Evolutionary conservation across 1,284 basidiomycete genomes (phyloP).

Genomic region (Boletellus sp.): DNA sequence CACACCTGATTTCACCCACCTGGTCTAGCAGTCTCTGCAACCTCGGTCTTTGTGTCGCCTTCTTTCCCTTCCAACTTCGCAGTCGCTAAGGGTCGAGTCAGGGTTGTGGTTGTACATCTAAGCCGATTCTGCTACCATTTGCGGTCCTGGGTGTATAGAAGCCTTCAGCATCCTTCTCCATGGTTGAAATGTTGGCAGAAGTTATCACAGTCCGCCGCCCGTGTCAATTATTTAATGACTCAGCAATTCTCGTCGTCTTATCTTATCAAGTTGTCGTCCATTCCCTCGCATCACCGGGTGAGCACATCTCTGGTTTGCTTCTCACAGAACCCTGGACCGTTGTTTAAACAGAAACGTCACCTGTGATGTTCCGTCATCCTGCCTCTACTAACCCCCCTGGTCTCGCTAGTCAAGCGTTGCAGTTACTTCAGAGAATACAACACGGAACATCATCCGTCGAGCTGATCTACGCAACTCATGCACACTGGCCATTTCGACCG

Average conservation of each 20-base stretch:
- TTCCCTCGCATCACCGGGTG: neutral
- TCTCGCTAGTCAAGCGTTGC: constrained; percentile 28
- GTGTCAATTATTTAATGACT: no score
- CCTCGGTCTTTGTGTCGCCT: constrained; percentile 22
- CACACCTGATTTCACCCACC: constrained; percentile 15
- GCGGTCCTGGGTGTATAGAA: constrained; percentile 53
- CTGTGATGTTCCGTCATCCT: constrained; percentile 13
- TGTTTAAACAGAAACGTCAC: neutral
- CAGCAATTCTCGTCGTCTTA: constrained; percentile 23
- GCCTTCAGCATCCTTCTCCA: constrained; percentile 73
- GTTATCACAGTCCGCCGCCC: neutral
- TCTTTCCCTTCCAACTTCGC: constrained; percentile 27
- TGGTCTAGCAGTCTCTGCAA: constrained; percentile 18
- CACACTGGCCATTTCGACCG: constrained; percentile 50
- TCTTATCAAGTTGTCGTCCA: constrained; percentile 15
- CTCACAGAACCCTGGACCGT: neutral
- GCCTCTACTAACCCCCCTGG: constrained; percentile 14
- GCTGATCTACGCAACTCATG: constrained; percentile 52
- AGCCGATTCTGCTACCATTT: constrained; percentile 21
- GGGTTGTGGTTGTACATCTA: neutral
- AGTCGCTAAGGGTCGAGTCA: constrained; percentile 16
- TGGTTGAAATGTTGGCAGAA: constrained; percentile 20
- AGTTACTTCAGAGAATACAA: constrained; percentile 45
- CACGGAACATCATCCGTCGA: constrained; percentile 46
- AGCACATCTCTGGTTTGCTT: neutral